phyloP scores from a whole-genome alignment of 331 rosid species.

The Saraca asoca region DNA sequence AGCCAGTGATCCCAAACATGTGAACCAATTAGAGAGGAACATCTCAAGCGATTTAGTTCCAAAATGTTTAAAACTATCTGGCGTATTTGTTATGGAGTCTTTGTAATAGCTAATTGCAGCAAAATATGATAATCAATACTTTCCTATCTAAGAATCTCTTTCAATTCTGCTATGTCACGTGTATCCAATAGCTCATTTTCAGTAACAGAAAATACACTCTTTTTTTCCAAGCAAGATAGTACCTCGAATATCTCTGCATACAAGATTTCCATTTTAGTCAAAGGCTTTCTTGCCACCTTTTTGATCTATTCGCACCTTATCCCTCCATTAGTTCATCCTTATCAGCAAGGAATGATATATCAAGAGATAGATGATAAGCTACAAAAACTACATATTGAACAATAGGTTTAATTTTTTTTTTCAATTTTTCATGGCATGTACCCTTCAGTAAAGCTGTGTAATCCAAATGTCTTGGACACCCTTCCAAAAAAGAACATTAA shows the following conservation, averaged over 20 bases:
- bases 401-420: slow-evolving; percentile 86
- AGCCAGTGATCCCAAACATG: too few relatives aligned
- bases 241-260: slow-evolving; percentile 59
- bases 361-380: slow-evolving; percentile 95
- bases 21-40: too few relatives aligned
- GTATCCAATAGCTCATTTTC: slow-evolving; percentile 40
- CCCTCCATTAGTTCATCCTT: slow-evolving; percentile 55
- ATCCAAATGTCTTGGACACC: slow-evolving; percentile 95
- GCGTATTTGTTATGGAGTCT: too few relatives aligned
- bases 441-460: slow-evolving; percentile 98
- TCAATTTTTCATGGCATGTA: slow-evolving; percentile 65
- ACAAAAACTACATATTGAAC: slow-evolving; percentile 92
- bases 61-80: too few relatives aligned
- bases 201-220: slow-evolving; percentile 39
- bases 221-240: slow-evolving; percentile 62
- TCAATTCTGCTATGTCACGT: slow-evolving; percentile 57
- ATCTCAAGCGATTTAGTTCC: too few relatives aligned
- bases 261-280: slow-evolving; percentile 64
- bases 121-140: slow-evolving; percentile 61
- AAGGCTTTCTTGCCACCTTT: slow-evolving; percentile 78
- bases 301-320: slow-evolving; percentile 60
- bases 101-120: too few relatives aligned
- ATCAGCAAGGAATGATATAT: slow-evolving; percentile 93
- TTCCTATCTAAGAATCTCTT: slow-evolving; percentile 69
- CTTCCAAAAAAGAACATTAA: slow-evolving; percentile 96